Evolutionary conservation across 495 filamentous ascomycete species (phyloP).

Genomic region (Trichoderma parareesei): DNA sequence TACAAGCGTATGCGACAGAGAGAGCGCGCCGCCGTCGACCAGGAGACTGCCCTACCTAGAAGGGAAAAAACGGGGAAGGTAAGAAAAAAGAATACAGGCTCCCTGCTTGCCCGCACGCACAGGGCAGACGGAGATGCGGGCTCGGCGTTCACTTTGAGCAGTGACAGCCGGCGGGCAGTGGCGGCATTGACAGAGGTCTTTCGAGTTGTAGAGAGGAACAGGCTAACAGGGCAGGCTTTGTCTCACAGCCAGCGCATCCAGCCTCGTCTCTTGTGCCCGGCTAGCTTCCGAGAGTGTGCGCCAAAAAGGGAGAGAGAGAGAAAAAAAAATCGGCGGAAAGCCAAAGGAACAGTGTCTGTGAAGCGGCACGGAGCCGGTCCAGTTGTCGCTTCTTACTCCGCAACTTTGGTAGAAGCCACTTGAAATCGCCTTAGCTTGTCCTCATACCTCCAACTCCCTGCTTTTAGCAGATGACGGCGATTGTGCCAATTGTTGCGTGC

Average conservation of each 20-base stretch:
- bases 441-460: too few species aligned
- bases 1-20: background rate
- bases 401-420: too few species aligned
- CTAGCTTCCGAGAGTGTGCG: too few species aligned
- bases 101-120: conserved; percentile 9
- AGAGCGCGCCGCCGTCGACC: background rate
- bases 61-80: too few species aligned
- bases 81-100: background rate
- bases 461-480: too few species aligned
- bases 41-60: background rate
- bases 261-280: background rate
- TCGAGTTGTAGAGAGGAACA: background rate
- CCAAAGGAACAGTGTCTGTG: too few species aligned
- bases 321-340: too few species aligned
- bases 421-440: too few species aligned
- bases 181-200: background rate
- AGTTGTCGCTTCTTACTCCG: too few species aligned
- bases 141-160: background rate
- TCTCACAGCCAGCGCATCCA: conserved; percentile 3
- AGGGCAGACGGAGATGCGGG: conserved; percentile 3
- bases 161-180: background rate
- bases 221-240: background rate
- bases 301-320: too few species aligned
- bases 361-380: too few species aligned
- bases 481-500: too few species aligned